Percentiles rank a stretch among this genome's conserved stretches.
phyloP scores from a whole-genome alignment of 2,329 filamentous ascomycete genomes.

The Whalleya microplaca region DNA sequence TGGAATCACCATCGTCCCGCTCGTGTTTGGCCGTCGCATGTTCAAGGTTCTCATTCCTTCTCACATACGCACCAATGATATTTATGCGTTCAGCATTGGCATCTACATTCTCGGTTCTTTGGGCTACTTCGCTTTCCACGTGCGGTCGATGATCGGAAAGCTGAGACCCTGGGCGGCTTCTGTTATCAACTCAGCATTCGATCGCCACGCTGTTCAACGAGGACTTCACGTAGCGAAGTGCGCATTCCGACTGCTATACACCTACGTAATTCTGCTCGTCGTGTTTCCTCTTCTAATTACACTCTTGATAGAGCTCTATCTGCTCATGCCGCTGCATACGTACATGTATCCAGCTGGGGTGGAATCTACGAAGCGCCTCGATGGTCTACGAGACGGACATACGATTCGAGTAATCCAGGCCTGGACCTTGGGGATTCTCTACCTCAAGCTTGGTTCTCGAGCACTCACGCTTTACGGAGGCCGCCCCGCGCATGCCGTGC shows the following conservation, averaged over 20 bases:
- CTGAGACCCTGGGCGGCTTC: conserved; percentile 37
- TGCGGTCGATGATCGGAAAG: conserved; percentile 43
- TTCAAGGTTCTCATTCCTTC: conserved; percentile 74
- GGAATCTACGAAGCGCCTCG: conserved; percentile 33
- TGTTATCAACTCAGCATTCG: conserved; percentile 31
- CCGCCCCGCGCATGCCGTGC: conserved; percentile 73
- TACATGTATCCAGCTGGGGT: conserved; percentile 57
- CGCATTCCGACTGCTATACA: conserved; percentile 65
- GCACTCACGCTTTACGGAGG: conserved; percentile 70
- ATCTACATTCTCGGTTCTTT: conserved; percentile 77
- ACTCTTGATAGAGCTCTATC: conserved; percentile 82
- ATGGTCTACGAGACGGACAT: conserved; percentile 51
- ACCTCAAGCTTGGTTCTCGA: conserved; percentile 78
- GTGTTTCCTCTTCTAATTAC: conserved; percentile 81
- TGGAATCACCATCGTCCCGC: conserved; percentile 80
- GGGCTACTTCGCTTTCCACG: conserved; percentile 63
- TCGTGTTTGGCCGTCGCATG: conserved; percentile 81
- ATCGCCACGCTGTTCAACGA: conserved; percentile 37
- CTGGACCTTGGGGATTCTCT: conserved; percentile 91
- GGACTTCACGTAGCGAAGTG: conserved; percentile 36
- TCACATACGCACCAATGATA: conserved; percentile 82
- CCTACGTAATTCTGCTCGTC: conserved; percentile 74
- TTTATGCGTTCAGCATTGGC: conserved; percentile 93
- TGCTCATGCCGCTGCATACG: conserved; percentile 84
- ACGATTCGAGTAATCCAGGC: conserved; percentile 87